phyloP scores from a whole-genome alignment of 148 eudicot species.

The Amaranthus palmeri region DNA sequence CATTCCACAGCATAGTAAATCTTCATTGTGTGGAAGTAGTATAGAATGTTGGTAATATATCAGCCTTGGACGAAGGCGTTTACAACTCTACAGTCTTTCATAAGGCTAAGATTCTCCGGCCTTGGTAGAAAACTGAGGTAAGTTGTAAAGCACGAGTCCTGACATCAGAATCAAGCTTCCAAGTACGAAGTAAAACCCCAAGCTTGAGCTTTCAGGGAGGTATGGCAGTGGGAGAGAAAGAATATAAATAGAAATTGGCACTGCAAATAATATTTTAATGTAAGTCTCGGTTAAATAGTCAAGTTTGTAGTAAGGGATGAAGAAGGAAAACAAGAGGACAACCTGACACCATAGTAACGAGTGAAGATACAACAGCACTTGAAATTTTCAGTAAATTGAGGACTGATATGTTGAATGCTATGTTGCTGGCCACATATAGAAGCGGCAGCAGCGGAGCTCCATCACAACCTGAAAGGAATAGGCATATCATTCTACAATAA shows the following conservation, averaged over 20 bases:
- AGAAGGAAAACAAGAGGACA: constrained; percentile 8
- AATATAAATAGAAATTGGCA: constrained; percentile 65
- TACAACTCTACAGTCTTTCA: neutral
- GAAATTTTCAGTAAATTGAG: constrained; percentile 67
- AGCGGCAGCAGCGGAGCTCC: constrained; percentile 81
- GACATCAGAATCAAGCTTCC: constrained; percentile 58
- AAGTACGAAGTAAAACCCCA: constrained; percentile 56
- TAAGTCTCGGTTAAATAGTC: neutral
- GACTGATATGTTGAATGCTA: constrained; percentile 70
- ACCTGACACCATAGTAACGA: constrained; percentile 72
- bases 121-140: constrained; percentile 44
- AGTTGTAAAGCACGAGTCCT: constrained; percentile 64
- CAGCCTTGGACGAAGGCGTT: too few relatives aligned
- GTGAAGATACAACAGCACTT: constrained; percentile 68
- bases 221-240: constrained; percentile 81
- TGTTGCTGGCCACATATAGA: constrained; percentile 58
- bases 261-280: constrained; percentile 34
- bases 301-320: neutral
- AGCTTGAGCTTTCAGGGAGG: constrained; percentile 53
- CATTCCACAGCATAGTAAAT: too few relatives aligned
- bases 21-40: too few relatives aligned
- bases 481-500: neutral
- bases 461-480: constrained; percentile 48
- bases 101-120: neutral
- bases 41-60: too few relatives aligned